Evolutionary conservation across 768 basidiomycete genomes (phyloP), one percentile per base, ranked within the genome.

Genomic region (Leccinum sublutescens): DNA sequence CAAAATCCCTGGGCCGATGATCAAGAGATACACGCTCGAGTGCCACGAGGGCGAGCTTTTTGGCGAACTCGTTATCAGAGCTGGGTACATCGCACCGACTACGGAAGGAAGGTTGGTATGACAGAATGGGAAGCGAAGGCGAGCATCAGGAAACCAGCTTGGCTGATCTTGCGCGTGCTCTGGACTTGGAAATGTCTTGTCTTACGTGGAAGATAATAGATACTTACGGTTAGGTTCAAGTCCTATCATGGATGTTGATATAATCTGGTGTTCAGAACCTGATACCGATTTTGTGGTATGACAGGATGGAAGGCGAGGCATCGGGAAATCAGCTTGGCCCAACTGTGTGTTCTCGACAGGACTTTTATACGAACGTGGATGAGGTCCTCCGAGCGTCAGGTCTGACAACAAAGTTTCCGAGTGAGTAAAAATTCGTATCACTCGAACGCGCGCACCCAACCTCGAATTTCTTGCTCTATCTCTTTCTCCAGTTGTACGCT

Each of bases 1-100:
- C 8, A 93, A 96, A 73, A 97, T 97, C 56, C 77, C 98, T 23
- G 66, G 72, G 57, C 95, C 95, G 0, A 95, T 99, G 91, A 96
- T 99, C 82, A 94, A 93, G 75, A 80, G 83, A 58, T 99, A 94
- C 71, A 93, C 96, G 0, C 77, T 90, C 25, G 95, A 98, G 73
- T 81, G 95, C 50, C 76, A 79, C 8, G 87, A 91, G 8, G 94
- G 92, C 31, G 97, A 99, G 75, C 87, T 79, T 57, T 98, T 99
- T 68, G 97, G 97, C 31, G 96, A 98, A 74, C 98, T 90, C 72
- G 92, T 93, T 33, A 89, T 99, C 62, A 83, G 96, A 50, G 89
- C 86, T 25, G 94, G 95, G 47, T 94, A 95, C 69, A 94, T 98
- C 64, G 82, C 91, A 34, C 82, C 90, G 2, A 95, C 92, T 0